phyloP scores from a whole-genome alignment of 176 grass and related monocot genomes.

The Eleusine coracana region DNA sequence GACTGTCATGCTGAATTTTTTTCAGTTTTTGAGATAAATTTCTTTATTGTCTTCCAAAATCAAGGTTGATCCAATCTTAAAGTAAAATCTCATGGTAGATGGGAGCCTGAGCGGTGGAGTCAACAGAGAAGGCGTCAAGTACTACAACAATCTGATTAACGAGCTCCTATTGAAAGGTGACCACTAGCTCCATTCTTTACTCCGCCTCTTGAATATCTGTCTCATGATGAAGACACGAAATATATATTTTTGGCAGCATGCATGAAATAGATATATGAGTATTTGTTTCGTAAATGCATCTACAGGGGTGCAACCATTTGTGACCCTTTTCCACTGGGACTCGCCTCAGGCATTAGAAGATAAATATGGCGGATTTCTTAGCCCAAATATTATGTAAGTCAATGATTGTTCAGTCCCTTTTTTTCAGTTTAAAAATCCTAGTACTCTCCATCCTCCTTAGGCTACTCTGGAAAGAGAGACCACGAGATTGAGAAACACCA shows the following conservation, averaged over 20 bases:
- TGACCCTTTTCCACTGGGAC: constrained; percentile 76
- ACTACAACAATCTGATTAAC: constrained; percentile 65
- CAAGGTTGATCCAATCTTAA: not conserved
- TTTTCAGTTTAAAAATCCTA: not conserved
- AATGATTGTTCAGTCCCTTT: not conserved
- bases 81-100: constrained; percentile 43
- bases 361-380: constrained; percentile 65
- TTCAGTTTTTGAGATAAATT: not conserved
- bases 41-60: not conserved
- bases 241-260: not conserved
- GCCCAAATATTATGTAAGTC: constrained; percentile 57
- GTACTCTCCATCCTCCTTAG: not conserved
- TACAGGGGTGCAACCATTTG: constrained; percentile 65
- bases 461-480: not conserved
- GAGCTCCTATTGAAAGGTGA: constrained; percentile 56
- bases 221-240: not conserved
- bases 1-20: not conserved
- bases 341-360: constrained; percentile 64
- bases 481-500: not conserved
- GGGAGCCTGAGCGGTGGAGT: constrained; percentile 58
- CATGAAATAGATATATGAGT: not conserved
- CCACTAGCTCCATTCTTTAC: not conserved
- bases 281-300: not conserved
- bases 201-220: not conserved
- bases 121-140: constrained; percentile 53